A percentile compares a stretch with the other conserved stretches of the same genome.
These are phyloP conservation scores for Phytopythium ostracodes DNA, from an alignment of 352 stramenopile species.

Conservation along the genomic window DNA sequence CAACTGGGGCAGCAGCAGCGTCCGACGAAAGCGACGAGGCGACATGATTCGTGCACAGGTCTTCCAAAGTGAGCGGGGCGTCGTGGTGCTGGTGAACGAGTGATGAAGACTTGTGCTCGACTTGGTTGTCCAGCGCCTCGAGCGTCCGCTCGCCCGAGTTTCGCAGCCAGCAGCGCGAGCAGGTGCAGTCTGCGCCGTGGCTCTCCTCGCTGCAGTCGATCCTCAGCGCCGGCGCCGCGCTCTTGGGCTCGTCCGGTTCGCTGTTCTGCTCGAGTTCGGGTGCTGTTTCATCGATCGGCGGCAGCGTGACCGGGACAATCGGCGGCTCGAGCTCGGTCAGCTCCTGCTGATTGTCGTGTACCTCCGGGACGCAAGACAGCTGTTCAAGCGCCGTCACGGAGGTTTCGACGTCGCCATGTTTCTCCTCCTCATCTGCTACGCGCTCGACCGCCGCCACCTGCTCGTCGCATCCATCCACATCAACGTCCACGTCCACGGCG, in stretches of 20 bases:
- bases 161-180: background rate
- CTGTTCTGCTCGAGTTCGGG: background rate
- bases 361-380: background rate
- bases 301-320: background rate
- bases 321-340: background rate
- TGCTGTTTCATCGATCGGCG: slow-evolving; percentile 3
- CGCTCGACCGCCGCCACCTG: background rate
- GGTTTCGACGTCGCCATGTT: background rate
- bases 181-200: background rate
- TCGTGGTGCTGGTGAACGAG: background rate
- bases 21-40: background rate
- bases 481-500: background rate
- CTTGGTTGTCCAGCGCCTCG: background rate
- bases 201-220: background rate
- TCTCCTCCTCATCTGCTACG: background rate
- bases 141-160: background rate
- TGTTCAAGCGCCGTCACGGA: background rate
- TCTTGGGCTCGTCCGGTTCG: background rate
- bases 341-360: background rate
- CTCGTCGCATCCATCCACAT: background rate
- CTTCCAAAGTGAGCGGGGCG: slow-evolving; percentile 4
- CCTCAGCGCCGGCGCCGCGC: background rate
- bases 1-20: background rate
- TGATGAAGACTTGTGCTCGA: background rate
- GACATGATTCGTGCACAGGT: background rate